Percentiles rank a stretch among this genome's conserved stretches.
These are phyloP conservation scores for Penicillium waksmanii DNA, from an alignment of 495 filamentous ascomycete genomes.

Conservation along the genomic window DNA sequence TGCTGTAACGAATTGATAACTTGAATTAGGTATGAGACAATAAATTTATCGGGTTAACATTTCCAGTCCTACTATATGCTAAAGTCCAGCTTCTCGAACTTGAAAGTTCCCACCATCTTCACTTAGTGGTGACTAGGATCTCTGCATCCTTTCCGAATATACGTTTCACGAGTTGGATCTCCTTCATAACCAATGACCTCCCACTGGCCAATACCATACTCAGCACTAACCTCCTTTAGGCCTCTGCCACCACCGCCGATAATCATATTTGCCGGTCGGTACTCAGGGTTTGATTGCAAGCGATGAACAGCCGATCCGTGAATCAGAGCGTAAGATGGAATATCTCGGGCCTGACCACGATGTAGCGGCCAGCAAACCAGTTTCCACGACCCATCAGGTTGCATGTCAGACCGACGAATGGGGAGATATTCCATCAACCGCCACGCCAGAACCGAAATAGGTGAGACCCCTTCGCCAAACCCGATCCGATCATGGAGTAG, in stretches of 20 bases:
- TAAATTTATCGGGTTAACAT: no score
- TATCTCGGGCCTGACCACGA: conserved; percentile 20
- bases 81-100: no score
- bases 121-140: neutral
- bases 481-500: conserved; percentile 68
- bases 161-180: conserved; percentile 59
- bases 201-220: conserved; percentile 43
- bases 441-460: conserved; percentile 61
- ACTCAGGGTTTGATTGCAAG: conserved; percentile 59
- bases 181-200: conserved; percentile 56
- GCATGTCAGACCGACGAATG: conserved; percentile 70
- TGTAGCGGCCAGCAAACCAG: conserved; percentile 26
- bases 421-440: conserved; percentile 76
- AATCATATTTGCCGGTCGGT: conserved; percentile 60
- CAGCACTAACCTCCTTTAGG: neutral
- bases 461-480: conserved; percentile 55
- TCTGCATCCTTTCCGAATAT: conserved; percentile 10
- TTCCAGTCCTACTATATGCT: no score
- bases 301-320: conserved; percentile 61
- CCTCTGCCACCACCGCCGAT: neutral
- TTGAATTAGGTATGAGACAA: no score
- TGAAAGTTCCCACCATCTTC: no score
- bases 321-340: conserved; percentile 23
- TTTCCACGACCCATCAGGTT: conserved; percentile 36
- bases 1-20: no score